Conservation (phyloP, 441 rosid genomes). For the Sinapis alba region DNA sequence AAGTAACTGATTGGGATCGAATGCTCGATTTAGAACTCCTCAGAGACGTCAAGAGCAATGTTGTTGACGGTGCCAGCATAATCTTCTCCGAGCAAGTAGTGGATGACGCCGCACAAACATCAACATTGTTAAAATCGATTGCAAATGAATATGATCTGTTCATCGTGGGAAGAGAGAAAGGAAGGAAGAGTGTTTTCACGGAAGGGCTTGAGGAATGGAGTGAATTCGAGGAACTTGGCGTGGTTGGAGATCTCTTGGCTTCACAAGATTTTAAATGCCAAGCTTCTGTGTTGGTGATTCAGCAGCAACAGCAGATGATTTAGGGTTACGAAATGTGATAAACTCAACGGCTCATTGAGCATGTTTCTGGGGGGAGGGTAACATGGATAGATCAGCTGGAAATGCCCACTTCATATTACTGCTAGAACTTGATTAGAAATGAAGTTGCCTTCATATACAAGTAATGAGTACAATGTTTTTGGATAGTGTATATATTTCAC, state of each 20-base stretch:
- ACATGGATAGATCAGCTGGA: background rate
- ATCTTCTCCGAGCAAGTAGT: constrained; percentile 30
- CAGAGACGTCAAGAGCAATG: constrained; percentile 31
- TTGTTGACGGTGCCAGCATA: background rate
- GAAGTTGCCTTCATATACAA: constrained; percentile 11
- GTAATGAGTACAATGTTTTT: constrained; percentile 12
- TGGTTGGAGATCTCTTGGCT: constrained; percentile 48
- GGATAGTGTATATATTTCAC: constrained; percentile 8
- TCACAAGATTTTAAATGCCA: constrained; percentile 41
- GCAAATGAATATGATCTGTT: constrained; percentile 42
- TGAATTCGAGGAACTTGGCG: constrained; percentile 49
- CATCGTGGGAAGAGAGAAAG: constrained; percentile 44
- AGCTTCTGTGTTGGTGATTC: constrained; percentile 38
- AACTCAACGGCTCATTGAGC: background rate
- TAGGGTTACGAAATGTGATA: constrained; percentile 13
- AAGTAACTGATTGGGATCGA: constrained; percentile 31
- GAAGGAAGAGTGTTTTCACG: constrained; percentile 33
- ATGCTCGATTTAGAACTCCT: constrained; percentile 39
- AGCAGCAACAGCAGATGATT: constrained; percentile 36
- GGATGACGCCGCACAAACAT: constrained; percentile 38
- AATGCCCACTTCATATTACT: background rate
- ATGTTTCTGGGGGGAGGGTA: background rate
- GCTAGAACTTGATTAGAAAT: constrained; percentile 10
- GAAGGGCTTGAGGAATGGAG: constrained; percentile 50
- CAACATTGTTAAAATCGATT: constrained; percentile 27